Base-by-base conservation (phyloP, 2,329 filamentous ascomycete species). In the Colletotrichum sp. region DNA sequence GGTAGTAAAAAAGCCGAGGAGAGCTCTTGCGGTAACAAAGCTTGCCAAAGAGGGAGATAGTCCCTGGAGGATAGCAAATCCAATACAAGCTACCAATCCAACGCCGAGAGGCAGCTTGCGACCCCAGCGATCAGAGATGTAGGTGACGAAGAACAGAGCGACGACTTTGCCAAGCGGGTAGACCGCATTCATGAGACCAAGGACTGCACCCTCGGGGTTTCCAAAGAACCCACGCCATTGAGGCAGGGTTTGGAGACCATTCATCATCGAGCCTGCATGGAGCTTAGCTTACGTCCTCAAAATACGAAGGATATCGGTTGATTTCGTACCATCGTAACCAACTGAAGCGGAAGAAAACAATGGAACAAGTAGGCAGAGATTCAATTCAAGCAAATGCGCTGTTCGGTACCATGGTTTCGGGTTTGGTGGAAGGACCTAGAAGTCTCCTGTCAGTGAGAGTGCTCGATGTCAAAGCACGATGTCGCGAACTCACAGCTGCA, bases 341-440 rank as follows among this genome's bases (percentile, higher is more conserved):
- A 82, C 82, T 1, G 84, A 83, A 0, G 83, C 80, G 0, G 85
- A 85, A 0, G 84, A 86, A 0, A 87, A 75, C 2, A 87, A 76
- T 1, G 86, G 86, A 2, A 87, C 76, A 2, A 87, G 72, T 1
- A 88, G 79, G 21, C 86, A 76, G 4, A 87, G 75, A 64, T 88
- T 87, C 8, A 88, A 80, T 33, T 81, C 77, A 5, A 87, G 76
- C 0, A 88, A 78, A 78, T 87, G 85, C 1, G 82, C 79, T 4
- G 80, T 79, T 9, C 81, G 80, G 68, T 83, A 87, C 87, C 87
- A 88, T n/a, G 81, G 80, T 38, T 80, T 81, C 27, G 80, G 76
- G 65, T 85, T 80, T n/a, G 82, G 66, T 16, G 86, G 86, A 3
- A 88, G 79, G 5, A 87, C 79, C 78, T 81, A 34, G 31, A 64